A percentile compares a stretch with the other conserved stretches of the same genome.
Conservation (phyloP, 225 moss, liverwort and hornwort species). For the Sphagnum contortum region DNA sequence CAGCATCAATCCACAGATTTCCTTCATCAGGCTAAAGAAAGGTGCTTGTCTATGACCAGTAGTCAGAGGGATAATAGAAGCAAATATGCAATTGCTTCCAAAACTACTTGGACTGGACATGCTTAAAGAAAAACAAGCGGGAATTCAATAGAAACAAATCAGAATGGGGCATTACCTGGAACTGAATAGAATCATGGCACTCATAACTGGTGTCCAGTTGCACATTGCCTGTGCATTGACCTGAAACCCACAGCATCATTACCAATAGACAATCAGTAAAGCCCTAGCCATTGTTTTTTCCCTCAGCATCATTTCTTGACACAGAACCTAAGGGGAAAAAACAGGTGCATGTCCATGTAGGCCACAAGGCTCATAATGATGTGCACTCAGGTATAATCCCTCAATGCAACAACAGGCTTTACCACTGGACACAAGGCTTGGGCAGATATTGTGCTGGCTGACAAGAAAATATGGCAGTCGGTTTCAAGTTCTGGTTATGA, state of each 20-base stretch:
- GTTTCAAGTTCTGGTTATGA: too few relatives aligned
- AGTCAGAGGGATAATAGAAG: background rate
- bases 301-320: too few relatives aligned
- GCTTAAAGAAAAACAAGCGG: background rate
- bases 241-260: conserved; percentile 19
- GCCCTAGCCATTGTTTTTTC: too few relatives aligned
- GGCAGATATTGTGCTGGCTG: too few relatives aligned
- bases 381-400: too few relatives aligned
- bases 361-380: too few relatives aligned
- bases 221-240: conserved; percentile 97
- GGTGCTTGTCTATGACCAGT: background rate
- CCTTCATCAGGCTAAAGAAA: background rate
- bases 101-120: background rate
- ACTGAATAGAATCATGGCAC: conserved; percentile 48
- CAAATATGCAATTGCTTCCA: background rate
- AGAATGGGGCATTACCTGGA: conserved; percentile 41
- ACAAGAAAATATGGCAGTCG: too few relatives aligned
- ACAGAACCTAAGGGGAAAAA: too few relatives aligned
- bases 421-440: too few relatives aligned
- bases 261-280: background rate
- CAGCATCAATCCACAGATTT: too few relatives aligned
- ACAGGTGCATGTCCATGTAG: too few relatives aligned
- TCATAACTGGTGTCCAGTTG: conserved; percentile 80
- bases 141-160: background rate
- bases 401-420: too few relatives aligned